phyloP scores from a whole-genome alignment of 2,329 filamentous ascomycete genomes.

The Penicillium sp. region DNA sequence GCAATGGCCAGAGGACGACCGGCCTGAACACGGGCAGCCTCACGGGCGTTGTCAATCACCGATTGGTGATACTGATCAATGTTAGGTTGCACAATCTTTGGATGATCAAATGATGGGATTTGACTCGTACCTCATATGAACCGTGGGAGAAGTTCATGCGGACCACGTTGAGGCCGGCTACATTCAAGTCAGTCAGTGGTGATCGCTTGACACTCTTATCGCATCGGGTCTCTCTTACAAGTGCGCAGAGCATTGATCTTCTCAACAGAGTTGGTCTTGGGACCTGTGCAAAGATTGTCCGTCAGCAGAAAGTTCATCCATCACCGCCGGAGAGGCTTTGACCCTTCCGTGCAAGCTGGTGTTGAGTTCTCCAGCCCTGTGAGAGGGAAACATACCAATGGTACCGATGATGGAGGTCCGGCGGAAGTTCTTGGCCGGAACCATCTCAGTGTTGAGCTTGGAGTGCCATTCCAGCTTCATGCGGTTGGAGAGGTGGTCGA shows the following conservation, averaged over 20 bases:
- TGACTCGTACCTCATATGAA: conserved; percentile 61
- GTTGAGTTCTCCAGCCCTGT: neutral
- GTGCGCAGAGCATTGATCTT: conserved; percentile 91
- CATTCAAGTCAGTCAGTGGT: conserved; percentile 15
- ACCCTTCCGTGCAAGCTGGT: neutral
- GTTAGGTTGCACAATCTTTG: conserved; percentile 11
- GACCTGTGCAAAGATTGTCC: conserved; percentile 47
- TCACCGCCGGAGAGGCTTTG: neutral
- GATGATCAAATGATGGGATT: neutral
- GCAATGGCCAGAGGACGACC: conserved; percentile 94
- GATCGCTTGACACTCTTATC: neutral
- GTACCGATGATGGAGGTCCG: conserved; percentile 98
- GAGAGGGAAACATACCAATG: conserved; percentile 58
- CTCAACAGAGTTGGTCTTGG: conserved; percentile 97
- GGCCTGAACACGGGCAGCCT: conserved; percentile 68
- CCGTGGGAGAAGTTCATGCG: conserved; percentile 99
- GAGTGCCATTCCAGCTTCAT: conserved; percentile 65
- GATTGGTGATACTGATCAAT: conserved; percentile 77
- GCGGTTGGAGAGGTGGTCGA: conserved; percentile 79
- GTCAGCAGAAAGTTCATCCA: conserved; percentile 17
- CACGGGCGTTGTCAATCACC: conserved; percentile 90
- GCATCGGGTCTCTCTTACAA: conserved; percentile 32
- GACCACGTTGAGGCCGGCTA: conserved; percentile 89
- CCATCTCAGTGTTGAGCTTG: conserved; percentile 82
- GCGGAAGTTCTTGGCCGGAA: conserved; percentile 82